phyloP scores from a whole-genome alignment of 2,329 filamentous ascomycete species.

The Aspergillus ochraceoroseus region DNA sequence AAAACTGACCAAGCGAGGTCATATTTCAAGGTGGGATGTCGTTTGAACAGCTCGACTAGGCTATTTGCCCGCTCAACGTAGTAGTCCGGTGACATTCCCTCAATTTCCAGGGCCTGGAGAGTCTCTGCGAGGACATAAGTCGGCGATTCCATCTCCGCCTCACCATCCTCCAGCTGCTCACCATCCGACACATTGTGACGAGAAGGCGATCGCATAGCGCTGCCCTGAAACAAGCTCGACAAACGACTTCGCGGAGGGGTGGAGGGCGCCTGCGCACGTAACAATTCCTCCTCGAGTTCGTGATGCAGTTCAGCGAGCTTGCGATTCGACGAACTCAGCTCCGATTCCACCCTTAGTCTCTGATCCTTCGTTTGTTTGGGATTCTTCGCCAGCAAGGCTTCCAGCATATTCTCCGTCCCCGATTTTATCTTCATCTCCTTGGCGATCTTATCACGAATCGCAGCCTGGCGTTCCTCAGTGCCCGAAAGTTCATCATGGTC shows the following conservation, averaged over 20 bases:
- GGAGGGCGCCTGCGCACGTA: slow-evolving; percentile 53
- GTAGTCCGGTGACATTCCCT: slow-evolving; percentile 85
- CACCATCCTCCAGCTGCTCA: slow-evolving; percentile 50
- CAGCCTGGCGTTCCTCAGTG: slow-evolving; percentile 68
- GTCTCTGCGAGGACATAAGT: slow-evolving; percentile 88
- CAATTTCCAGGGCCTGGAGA: slow-evolving; percentile 79
- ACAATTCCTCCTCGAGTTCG: slow-evolving; percentile 57
- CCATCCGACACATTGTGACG: slow-evolving; percentile 37
- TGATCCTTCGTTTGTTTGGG: slow-evolving; percentile 91
- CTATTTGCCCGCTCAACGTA: slow-evolving; percentile 91
- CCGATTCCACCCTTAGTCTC: slow-evolving; percentile 71
- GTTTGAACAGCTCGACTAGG: slow-evolving; percentile 92
- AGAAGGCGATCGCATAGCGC: slow-evolving; percentile 51
- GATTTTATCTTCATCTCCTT: slow-evolving; percentile 98
- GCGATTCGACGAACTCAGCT: slow-evolving; percentile 81
- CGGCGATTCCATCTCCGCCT: slow-evolving; percentile 73
- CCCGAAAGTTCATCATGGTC: slow-evolving; percentile 59
- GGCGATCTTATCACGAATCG: slow-evolving; percentile 77
- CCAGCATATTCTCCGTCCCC: slow-evolving; percentile 94
- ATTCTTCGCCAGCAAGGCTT: slow-evolving; percentile 90
- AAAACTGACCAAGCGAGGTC: slow-evolving; percentile 96
- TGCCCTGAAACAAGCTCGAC: slow-evolving; percentile 55
- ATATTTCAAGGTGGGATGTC: slow-evolving; percentile 89
- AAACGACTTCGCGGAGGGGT: slow-evolving; percentile 49
- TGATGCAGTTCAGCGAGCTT: slow-evolving; percentile 58